Evolutionary conservation across 169 alveolate genomes (phyloP).

Genomic region (Cryptosporidium sp.): DNA sequence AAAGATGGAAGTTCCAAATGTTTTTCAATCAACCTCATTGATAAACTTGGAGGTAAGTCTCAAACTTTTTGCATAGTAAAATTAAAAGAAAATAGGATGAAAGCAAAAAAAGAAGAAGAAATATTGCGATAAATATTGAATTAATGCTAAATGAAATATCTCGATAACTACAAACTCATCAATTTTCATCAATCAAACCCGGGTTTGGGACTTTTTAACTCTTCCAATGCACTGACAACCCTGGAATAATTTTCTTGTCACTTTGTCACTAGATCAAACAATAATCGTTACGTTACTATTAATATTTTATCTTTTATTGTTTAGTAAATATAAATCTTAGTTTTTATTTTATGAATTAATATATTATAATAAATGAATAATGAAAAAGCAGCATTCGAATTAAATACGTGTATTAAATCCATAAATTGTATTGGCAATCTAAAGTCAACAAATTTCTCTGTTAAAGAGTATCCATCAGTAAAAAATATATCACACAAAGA

Average conservation of each 20-base stretch:
- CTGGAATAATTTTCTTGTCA: slow-evolving; percentile 14
- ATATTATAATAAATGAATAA: neutral
- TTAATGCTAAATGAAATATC: neutral
- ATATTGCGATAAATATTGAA: slow-evolving; percentile 17
- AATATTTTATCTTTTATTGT: slow-evolving; percentile 1
- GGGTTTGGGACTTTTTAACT: slow-evolving; percentile 36
- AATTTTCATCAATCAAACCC: neutral
- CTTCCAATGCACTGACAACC: neutral
- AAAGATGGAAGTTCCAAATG: slow-evolving; percentile 16
- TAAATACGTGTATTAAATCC: neutral
- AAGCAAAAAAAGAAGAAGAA: slow-evolving; percentile 47
- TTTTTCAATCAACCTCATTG: neutral
- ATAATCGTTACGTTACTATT: neutral
- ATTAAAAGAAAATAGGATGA: slow-evolving; percentile 24
- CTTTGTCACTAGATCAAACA: slow-evolving; percentile 20
- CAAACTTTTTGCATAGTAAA: neutral
- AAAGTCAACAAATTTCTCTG: neutral
- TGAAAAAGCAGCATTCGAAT: neutral
- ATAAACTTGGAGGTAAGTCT: slow-evolving; percentile 47
- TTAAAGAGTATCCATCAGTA: neutral
- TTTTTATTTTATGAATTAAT: slow-evolving; percentile 2
- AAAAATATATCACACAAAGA: neutral
- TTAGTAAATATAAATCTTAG: slow-evolving; percentile 16
- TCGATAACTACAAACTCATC: neutral
- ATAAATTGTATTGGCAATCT: neutral